These are phyloP conservation scores for Cutaneotrichosporon sp. DNA, from an alignment of 1,284 basidiomycete genomes.

Conservation along the genomic window DNA sequence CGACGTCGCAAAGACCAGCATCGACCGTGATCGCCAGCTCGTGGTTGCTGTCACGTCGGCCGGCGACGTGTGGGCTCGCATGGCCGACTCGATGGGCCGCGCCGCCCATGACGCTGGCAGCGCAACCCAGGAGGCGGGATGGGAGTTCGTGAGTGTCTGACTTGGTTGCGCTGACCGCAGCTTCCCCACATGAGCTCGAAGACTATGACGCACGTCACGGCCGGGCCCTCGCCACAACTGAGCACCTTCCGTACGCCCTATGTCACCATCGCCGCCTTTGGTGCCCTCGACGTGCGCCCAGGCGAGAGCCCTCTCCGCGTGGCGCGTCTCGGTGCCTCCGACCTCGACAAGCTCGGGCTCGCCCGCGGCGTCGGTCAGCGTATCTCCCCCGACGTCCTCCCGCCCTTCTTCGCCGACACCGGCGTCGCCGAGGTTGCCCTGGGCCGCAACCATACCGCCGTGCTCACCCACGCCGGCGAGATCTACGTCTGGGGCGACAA, in stretches of 20 bases:
- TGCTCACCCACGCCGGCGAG: slow-evolving; percentile 1
- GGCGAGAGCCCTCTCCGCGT: slow-evolving; percentile 1
- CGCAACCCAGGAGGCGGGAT: neutral
- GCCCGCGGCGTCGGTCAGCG: neutral
- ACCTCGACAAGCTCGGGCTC: neutral
- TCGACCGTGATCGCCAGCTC: neutral
- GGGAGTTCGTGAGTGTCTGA: neutral
- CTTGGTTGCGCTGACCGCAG: neutral
- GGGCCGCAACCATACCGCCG: neutral
- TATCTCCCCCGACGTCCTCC: neutral
- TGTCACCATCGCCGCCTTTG: neutral
- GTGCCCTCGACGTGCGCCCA: neutral
- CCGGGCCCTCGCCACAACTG: neutral
- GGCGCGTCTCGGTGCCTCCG: neutral
- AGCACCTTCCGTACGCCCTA: neutral
- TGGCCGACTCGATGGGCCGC: neutral
- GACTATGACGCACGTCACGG: neutral
- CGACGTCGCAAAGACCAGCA: neutral
- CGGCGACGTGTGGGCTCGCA: slow-evolving; percentile 2
- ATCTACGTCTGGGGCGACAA: slow-evolving; percentile 5
- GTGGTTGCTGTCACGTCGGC: neutral
- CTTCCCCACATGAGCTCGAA: neutral
- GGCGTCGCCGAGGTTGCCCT: neutral
- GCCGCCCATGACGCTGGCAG: neutral
- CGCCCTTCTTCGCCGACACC: slow-evolving; percentile 3